phyloP scores from a whole-genome alignment of 331 rosid species.

The Phaseolus coccineus region DNA sequence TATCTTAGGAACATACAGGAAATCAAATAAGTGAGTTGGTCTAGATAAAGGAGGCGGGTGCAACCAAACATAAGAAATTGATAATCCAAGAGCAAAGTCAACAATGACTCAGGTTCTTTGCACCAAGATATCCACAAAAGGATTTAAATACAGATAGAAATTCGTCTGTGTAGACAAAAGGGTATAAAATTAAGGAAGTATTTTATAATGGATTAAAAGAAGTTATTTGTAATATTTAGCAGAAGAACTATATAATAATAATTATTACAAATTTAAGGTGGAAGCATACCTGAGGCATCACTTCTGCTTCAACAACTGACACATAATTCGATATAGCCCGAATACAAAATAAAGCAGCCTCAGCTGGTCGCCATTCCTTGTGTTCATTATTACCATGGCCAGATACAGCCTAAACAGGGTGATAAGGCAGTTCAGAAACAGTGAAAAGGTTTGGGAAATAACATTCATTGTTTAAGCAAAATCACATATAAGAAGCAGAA shows the following conservation, averaged over 20 bases:
- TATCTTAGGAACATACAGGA: no score
- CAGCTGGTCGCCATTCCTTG: constrained; percentile 92
- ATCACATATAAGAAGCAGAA: constrained; percentile 20
- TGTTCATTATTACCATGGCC: constrained; percentile 71
- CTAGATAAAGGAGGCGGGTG: background rate
- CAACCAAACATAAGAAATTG: background rate
- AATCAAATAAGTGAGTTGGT: background rate
- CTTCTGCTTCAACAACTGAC: constrained; percentile 86
- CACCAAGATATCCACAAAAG: background rate
- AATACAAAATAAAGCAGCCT: constrained; percentile 97
- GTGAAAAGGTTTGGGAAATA: constrained; percentile 27
- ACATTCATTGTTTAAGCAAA: constrained; percentile 26
- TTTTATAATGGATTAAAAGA: background rate
- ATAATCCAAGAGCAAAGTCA: background rate
- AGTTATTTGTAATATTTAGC: constrained; percentile 10
- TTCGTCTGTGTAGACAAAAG: background rate
- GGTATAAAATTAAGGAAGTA: background rate
- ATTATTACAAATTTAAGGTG: constrained; percentile 18
- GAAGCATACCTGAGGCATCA: constrained; percentile 90
- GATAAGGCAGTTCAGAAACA: background rate
- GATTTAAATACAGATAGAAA: background rate
- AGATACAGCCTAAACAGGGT: constrained; percentile 71
- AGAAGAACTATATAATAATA: constrained; percentile 4
- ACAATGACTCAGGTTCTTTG: background rate
- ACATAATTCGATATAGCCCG: constrained; percentile 92